Percentiles rank a stretch among this genome's conserved stretches.
phyloP scores from a whole-genome alignment of 2,329 filamentous ascomycete species.

The Amauroascus verrucosus region DNA sequence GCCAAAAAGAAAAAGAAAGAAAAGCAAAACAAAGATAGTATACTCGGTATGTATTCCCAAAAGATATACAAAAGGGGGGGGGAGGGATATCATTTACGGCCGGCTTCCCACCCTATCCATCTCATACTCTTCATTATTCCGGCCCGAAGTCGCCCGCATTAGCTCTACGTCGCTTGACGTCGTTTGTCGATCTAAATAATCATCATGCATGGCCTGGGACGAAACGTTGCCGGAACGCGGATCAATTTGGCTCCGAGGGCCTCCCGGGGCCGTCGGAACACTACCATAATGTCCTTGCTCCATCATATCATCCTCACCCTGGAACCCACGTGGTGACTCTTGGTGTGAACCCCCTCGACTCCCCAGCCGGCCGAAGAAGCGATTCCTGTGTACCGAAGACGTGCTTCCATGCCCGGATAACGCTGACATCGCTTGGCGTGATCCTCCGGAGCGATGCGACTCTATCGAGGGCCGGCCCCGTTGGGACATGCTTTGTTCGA shows the following conservation, averaged over 20 bases:
- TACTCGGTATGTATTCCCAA: background rate
- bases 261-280: background rate
- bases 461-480: constrained; percentile 17
- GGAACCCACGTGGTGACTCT: background rate
- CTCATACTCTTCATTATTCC: constrained; percentile 5
- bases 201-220: constrained; percentile 17
- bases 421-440: constrained; percentile 6
- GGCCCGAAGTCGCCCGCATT: constrained; percentile 1
- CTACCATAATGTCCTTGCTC: constrained; percentile 37
- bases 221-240: constrained; percentile 18
- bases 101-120: constrained; percentile 3
- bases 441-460: constrained; percentile 19
- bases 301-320: constrained; percentile 34
- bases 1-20: too few species aligned
- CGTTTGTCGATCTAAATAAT: constrained; percentile 13
- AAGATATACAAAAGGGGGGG: background rate
- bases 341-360: constrained; percentile 20
- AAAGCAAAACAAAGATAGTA: background rate
- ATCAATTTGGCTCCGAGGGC: constrained; percentile 10
- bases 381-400: constrained; percentile 44
- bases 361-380: constrained; percentile 49
- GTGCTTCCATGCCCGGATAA: constrained; percentile 21
- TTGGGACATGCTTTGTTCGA: constrained; percentile 20
- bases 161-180: background rate
- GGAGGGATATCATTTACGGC: too few species aligned